Conservation (phyloP, 768 basidiomycete genomes). For the Tylopilus plumbeoviolaceoides region DNA sequence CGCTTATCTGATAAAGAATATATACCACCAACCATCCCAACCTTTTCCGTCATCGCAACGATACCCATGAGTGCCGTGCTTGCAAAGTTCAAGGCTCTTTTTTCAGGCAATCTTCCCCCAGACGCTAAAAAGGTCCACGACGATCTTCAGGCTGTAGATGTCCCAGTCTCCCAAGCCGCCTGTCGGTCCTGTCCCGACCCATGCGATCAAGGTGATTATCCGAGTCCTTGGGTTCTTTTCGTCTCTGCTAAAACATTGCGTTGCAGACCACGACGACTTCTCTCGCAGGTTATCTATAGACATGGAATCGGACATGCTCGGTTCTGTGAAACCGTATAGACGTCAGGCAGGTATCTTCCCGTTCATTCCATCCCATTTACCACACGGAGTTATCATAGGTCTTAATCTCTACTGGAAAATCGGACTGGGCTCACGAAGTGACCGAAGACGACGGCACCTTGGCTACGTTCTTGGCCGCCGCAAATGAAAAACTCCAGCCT, state of each 20-base stretch:
- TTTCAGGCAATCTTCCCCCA: conserved; percentile 19
- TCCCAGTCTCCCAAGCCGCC: conserved; percentile 64
- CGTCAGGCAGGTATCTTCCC: conserved; percentile 56
- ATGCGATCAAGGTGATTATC: conserved; percentile 61
- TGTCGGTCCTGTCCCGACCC: conserved; percentile 76
- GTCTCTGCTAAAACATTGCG: conserved; percentile 17
- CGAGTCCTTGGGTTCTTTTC: conserved; percentile 24
- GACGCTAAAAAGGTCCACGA: conserved; percentile 40
- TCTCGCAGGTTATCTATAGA: conserved; percentile 74
- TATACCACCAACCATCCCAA: not conserved
- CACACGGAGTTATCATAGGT: conserved; percentile 42
- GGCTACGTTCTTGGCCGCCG: conserved; percentile 49
- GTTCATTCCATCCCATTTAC: not conserved
- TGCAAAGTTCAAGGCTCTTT: conserved; percentile 22
- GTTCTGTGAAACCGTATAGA: conserved; percentile 77
- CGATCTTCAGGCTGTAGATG: conserved; percentile 50
- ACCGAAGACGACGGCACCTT: conserved; percentile 68
- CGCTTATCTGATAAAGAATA: conserved; percentile 5
- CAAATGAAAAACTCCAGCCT: conserved; percentile 18
- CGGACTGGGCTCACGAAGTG: conserved; percentile 84
- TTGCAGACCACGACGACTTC: conserved; percentile 68
- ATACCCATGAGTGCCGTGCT: conserved; percentile 21
- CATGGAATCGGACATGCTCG: conserved; percentile 77
- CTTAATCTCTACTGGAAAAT: conserved; percentile 84
- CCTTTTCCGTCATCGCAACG: not conserved